A percentile compares a stretch with the other conserved stretches of the same genome.
Evolutionary conservation across 352 stramenopile species (phyloP).

Genomic region (Thalassiosira mediterranea): DNA sequence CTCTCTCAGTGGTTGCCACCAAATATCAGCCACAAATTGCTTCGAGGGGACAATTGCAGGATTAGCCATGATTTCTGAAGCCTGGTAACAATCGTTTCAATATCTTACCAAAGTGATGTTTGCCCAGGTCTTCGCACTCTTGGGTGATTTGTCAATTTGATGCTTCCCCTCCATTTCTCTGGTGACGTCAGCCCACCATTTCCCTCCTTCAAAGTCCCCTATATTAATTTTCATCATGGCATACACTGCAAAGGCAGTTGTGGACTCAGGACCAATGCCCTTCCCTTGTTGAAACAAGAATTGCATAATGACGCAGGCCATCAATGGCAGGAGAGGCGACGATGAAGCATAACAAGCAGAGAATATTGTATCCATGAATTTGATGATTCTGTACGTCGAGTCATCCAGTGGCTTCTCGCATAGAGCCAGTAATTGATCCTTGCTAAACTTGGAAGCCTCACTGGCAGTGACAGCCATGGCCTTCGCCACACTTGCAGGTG

Average conservation of each 20-base stretch:
- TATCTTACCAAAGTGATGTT: slow-evolving; percentile 17
- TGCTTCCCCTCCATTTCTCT: slow-evolving; percentile 15
- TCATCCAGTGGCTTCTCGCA: slow-evolving; percentile 3
- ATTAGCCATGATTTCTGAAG: background rate
- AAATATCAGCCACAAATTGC: slow-evolving; percentile 25
- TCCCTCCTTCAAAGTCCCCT: slow-evolving; percentile 10
- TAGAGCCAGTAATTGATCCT: slow-evolving; percentile 13
- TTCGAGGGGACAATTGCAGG: slow-evolving; percentile 2
- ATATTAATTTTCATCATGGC: slow-evolving; percentile 5
- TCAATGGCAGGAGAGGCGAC: slow-evolving; percentile 12
- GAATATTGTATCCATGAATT: background rate
- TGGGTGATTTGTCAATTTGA: background rate
- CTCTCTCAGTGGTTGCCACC: background rate
- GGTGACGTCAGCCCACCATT: slow-evolving; percentile 5
- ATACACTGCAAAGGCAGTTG: slow-evolving; percentile 17
- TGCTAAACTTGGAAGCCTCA: slow-evolving; percentile 16
- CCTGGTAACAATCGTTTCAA: background rate
- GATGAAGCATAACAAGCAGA: background rate
- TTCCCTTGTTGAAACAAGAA: slow-evolving; percentile 23
- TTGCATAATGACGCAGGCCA: slow-evolving; percentile 13
- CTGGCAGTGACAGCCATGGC: slow-evolving; percentile 4
- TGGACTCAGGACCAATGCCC: slow-evolving; percentile 14
- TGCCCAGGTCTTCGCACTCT: background rate
- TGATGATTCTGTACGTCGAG: slow-evolving; percentile 1
- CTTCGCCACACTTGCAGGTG: background rate